Percentiles rank a stretch among this genome's conserved stretches.
Evolutionary conservation across 179 eudicot species (phyloP).

Genomic region (Amaranthus tricolor): DNA sequence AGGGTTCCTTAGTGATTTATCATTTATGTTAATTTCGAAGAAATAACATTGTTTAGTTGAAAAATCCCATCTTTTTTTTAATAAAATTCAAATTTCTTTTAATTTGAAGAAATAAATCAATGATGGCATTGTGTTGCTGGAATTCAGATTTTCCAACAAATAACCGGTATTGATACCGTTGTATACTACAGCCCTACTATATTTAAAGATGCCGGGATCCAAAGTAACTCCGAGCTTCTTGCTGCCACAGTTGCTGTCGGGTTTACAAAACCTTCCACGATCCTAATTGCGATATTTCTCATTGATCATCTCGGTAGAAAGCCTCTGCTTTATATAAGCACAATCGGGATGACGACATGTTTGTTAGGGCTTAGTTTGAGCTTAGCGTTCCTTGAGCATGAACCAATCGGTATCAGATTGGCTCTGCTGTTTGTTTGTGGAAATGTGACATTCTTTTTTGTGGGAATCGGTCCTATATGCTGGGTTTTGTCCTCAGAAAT

Average conservation of each 20-base stretch:
- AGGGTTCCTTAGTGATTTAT: conserved; percentile 1
- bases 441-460: conserved; percentile 85
- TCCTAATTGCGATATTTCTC: conserved; percentile 67
- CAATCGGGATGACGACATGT: conserved; percentile 73
- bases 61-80: conserved; percentile 13
- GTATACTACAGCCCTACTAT: conserved; percentile 82
- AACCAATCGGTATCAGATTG: conserved; percentile 43
- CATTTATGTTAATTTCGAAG: neutral
- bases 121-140: conserved; percentile 32
- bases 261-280: conserved; percentile 60
- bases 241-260: conserved; percentile 83
- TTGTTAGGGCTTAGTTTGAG: conserved; percentile 62
- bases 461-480: conserved; percentile 82
- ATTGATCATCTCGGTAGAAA: conserved; percentile 73
- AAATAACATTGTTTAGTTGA: neutral
- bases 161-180: conserved; percentile 75
- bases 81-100: neutral
- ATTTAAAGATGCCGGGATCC: conserved; percentile 65
- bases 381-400: conserved; percentile 46
- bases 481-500: conserved; percentile 87
- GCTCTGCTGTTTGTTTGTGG: conserved; percentile 67
- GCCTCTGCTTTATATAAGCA: conserved; percentile 78
- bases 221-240: conserved; percentile 43
- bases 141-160: conserved; percentile 74
- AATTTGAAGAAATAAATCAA: neutral